Evolutionary conservation across 495 filamentous ascomycete species (phyloP), one percentile per base, ranked within the genome.

Genomic region (Neurospora hispaniola): DNA sequence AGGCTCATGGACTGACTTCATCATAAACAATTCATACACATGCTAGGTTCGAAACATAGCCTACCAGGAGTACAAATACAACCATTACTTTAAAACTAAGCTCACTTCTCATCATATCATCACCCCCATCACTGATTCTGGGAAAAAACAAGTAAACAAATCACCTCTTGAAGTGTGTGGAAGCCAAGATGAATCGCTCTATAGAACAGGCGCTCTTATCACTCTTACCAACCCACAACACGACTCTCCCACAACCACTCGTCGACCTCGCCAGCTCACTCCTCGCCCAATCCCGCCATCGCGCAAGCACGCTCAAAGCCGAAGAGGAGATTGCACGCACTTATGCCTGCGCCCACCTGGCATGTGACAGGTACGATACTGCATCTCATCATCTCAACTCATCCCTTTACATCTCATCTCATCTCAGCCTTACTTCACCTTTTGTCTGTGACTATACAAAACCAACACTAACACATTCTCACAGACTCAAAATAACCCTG

Each of bases 301-400:
- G 89, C 40, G 93, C 94, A 40, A 89, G 88, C 75, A 91, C 86
- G 23, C 82, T 98, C 12, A 97, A 94, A 77, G 86, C 90, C 9
- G 93, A 96, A 72, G 95, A 99, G 80, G 95, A 99, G 79, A 90
- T 94, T 74, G 92, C 91, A 20, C 88, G 95, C 8, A 87, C 89
- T 11, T 97, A 96, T 81, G 93, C 92, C 11, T 98, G 96, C 79
- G 92, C 94, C 2, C 91, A 98, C 80, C 88, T 99, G 42, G 96
- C 96, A 46, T 98, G 95, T 82, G 92, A 94, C 80, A 88, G 93
- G 92, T 92, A 79, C 39, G 35, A 39, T 39, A 38, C 35, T 38
- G 5, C 39, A 43, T 9, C 23, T 27, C 54, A 35, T 23, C 70
- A 40, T 62, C 69, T 71, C 42, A n/a, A 12, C 31, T 44, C 35